phyloP scores from a whole-genome alignment of 2,329 filamentous ascomycete genomes.

The Aspergillus flavus region DNA sequence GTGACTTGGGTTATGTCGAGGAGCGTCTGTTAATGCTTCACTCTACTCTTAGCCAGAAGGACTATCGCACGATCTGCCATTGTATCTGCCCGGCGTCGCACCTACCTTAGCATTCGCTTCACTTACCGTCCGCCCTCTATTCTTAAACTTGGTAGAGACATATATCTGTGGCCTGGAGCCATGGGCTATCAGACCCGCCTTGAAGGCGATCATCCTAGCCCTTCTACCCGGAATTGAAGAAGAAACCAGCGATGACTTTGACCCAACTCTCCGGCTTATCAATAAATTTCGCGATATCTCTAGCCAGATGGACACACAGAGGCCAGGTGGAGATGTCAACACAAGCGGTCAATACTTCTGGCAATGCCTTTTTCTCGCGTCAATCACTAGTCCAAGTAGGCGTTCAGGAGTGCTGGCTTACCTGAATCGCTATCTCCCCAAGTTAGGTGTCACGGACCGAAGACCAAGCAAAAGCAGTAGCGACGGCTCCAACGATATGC shows the following conservation, averaged over 20 bases:
- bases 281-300: slow-evolving; percentile 71
- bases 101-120: slow-evolving; percentile 93
- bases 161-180: slow-evolving; percentile 75
- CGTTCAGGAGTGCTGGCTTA: slow-evolving; percentile 88
- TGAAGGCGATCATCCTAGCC: slow-evolving; percentile 89
- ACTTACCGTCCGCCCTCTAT: slow-evolving; percentile 81
- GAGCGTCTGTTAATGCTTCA: slow-evolving; percentile 17
- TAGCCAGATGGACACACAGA: slow-evolving; percentile 55
- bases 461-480: slow-evolving; percentile 33
- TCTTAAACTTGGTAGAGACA: slow-evolving; percentile 79
- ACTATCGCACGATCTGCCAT: slow-evolving; percentile 75
- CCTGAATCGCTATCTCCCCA: slow-evolving; percentile 76
- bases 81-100: slow-evolving; percentile 88
- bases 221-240: slow-evolving; percentile 91
- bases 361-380: slow-evolving; percentile 95
- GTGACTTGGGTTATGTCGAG: background rate
- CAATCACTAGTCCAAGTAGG: slow-evolving; percentile 84
- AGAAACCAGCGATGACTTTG: slow-evolving; percentile 96
- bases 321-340: slow-evolving; percentile 54
- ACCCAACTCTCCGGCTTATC: slow-evolving; percentile 76
- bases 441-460: slow-evolving; percentile 55
- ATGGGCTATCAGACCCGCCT: slow-evolving; percentile 74
- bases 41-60: slow-evolving; percentile 59
- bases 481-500: slow-evolving; percentile 27
- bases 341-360: slow-evolving; percentile 87